Evolutionary conservation across 1,284 basidiomycete genomes (phyloP), one percentile per base, ranked within the genome.

Genomic region (Cystobasidium sp.): DNA sequence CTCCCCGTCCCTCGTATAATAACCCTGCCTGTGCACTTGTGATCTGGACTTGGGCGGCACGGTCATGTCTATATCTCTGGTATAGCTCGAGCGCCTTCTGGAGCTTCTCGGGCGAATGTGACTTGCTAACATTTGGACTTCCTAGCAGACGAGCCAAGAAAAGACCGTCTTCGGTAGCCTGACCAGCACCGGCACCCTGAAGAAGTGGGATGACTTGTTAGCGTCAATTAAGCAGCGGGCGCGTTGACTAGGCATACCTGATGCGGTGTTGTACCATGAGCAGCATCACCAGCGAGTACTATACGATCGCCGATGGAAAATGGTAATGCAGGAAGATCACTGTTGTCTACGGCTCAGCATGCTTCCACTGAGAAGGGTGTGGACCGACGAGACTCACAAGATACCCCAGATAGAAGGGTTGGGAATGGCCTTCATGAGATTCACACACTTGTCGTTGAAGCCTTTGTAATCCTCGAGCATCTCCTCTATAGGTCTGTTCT

Each of bases 181-280:
- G 80, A 1, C 81, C 80, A 0, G 81, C 80, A 68, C 81, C 80
- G 1, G 80, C 78, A 22, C 81, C 81, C 65, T 80, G 79, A 44
- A 79, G 76, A 0, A 75, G 75, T 51, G 77, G 62, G 24, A 79
- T 68, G 43, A 79, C 75, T 72, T 80, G 59, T 58, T 75, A 39
- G 76, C 68, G 3, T 68, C 16, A 58, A 65, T 51, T 39, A n/a
- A 46, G 1, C 9, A 31, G 37, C 8, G 31, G 56, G 63, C 63
- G 3, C 12, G 12, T 44, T 12, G 20, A 49, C n/a, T n/a, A 49
- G 12, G 8, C 49, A 16, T 31, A 49, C 67, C 37, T 63, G 65
- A 52, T 68, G 65, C 6, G 64, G 63, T 31, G 58, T 68, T 31
- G 72, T 68, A 22, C 41, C 62, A 37, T 62, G 49, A 18, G 79